phyloP scores from a whole-genome alignment of 305 asterid species.

The Fraxinus baroniana region DNA sequence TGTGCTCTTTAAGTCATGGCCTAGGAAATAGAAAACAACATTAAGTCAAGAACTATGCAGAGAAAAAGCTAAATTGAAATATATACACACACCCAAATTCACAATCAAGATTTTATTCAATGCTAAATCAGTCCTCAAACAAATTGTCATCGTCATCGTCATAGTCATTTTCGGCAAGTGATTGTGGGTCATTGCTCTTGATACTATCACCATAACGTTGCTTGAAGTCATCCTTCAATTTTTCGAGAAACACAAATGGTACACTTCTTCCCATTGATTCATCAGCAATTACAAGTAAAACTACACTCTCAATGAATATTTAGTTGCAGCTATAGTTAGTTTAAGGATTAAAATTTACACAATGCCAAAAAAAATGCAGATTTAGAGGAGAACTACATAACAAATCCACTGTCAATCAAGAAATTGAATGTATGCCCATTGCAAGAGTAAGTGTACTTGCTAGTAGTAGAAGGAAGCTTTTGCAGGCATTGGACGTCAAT shows the following conservation, averaged over 20 bases:
- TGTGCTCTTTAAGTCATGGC: conserved; percentile 93
- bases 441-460: conserved; percentile 95
- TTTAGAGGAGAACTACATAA: conserved; percentile 34
- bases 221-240: conserved; percentile 89
- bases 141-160: conserved; percentile 77
- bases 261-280: conserved; percentile 87
- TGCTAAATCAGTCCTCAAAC: conserved; percentile 83
- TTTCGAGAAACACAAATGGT: conserved; percentile 93
- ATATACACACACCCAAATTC: conserved; percentile 76
- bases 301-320: conserved; percentile 40
- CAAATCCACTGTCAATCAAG: conserved; percentile 82
- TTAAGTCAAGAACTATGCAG: conserved; percentile 2
- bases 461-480: conserved; percentile 82
- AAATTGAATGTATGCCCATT: conserved; percentile 96
- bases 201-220: conserved; percentile 75
- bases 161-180: conserved; percentile 64
- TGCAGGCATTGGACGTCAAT: conserved; percentile 97
- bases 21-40: conserved; percentile 39
- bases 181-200: conserved; percentile 60
- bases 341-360: conserved; percentile 7
- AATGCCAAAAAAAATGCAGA: neutral
- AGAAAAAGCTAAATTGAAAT: neutral
- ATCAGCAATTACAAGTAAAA: conserved; percentile 94
- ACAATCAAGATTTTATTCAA: conserved; percentile 92
- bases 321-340: neutral